Evolutionary conservation across 1,284 basidiomycete genomes (phyloP), one percentile per base, ranked within the genome.

Genomic region (Vanrija sp.): DNA sequence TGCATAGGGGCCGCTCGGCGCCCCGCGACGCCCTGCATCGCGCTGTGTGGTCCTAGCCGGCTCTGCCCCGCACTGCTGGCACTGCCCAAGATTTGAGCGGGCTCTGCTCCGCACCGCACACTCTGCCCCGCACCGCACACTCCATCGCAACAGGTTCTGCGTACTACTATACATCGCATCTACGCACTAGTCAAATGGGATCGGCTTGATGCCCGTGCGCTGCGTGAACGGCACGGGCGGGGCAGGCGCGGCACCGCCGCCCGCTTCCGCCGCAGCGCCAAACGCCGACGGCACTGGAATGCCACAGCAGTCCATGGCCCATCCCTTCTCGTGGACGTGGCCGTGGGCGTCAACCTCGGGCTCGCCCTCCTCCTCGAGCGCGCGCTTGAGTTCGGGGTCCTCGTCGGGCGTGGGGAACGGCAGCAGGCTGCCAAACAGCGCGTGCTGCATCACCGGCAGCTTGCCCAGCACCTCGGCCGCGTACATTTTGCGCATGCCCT

Each of bases 401-500:
- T 73, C 59, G 0, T 79, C 74, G 4, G 68, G 46, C 0, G 77
- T 77, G 3, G 79, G 78, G 20, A 80, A 94, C 0, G 82, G 78
- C 4, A 98, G 78, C 38, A 98, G 77, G 6, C 84, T 85, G 16
- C 96, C 95, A 65, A 98, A 98, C 47, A 95, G 80, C 72, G 97
- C 94, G 75, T 98, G 95, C 77, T 98, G 95, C 38, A 93, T 85
- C 53, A 98, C 93, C 1, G 96, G 95, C 5, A 98, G 84, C 73
- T 98, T 98, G 53, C 86, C 86, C 18, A 98, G 81, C 1, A 98
- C 96, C 73, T 98, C 94, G 35, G 91, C 94, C 38, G 82, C 82
- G 76, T 94, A 98, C 95, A 98, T 98, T 76, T 98, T 98, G 73
- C 89, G 82, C 92, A 98, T 97, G 10, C 95, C 96, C n/a, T 81